Evolutionary conservation across 1,284 basidiomycete genomes (phyloP).

Genomic region (Ceratobasidium papillatum): DNA sequence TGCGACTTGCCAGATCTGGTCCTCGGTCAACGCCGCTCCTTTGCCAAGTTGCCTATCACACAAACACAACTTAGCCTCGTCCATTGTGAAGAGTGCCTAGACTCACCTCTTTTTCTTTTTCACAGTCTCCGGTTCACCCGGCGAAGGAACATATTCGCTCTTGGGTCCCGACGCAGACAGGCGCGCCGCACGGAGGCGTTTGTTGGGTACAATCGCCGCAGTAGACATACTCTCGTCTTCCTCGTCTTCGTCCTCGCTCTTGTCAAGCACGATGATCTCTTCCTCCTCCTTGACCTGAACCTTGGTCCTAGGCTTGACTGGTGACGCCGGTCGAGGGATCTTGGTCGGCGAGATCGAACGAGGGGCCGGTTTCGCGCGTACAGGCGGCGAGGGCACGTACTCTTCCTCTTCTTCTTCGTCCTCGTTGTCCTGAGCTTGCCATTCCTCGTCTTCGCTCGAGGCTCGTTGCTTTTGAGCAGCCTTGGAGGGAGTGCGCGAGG

Average conservation of each 20-base stretch:
- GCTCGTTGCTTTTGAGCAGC: slow-evolving; percentile 14
- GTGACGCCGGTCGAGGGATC: neutral
- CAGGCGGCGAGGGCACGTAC: slow-evolving; percentile 8
- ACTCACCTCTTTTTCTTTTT: slow-evolving; percentile 61
- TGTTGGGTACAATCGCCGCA: slow-evolving; percentile 41
- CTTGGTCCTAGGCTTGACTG: neutral
- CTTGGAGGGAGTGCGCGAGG: slow-evolving; percentile 21
- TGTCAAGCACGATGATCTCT: slow-evolving; percentile 43
- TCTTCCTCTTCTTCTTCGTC: slow-evolving; percentile 39
- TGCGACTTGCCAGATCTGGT: slow-evolving; percentile 34
- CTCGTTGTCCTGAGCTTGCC: slow-evolving; percentile 30
- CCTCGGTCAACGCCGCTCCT: slow-evolving; percentile 33
- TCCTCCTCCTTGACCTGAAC: slow-evolving; percentile 30
- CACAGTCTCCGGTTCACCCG: slow-evolving; percentile 50
- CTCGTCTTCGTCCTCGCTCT: slow-evolving; percentile 46
- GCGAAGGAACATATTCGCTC: slow-evolving; percentile 47
- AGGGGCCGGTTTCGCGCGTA: neutral
- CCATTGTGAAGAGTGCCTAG: neutral
- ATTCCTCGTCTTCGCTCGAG: slow-evolving; percentile 18
- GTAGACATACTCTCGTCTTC: slow-evolving; percentile 45
- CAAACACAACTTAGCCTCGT: neutral
- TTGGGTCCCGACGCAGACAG: slow-evolving; percentile 24
- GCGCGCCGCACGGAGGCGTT: slow-evolving; percentile 29
- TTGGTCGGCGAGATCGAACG: neutral
- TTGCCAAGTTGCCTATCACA: slow-evolving; percentile 29